A percentile compares a stretch with the other conserved stretches of the same genome.
phyloP scores from a whole-genome alignment of 306 rosid genomes.

The Trifolium pratense region DNA sequence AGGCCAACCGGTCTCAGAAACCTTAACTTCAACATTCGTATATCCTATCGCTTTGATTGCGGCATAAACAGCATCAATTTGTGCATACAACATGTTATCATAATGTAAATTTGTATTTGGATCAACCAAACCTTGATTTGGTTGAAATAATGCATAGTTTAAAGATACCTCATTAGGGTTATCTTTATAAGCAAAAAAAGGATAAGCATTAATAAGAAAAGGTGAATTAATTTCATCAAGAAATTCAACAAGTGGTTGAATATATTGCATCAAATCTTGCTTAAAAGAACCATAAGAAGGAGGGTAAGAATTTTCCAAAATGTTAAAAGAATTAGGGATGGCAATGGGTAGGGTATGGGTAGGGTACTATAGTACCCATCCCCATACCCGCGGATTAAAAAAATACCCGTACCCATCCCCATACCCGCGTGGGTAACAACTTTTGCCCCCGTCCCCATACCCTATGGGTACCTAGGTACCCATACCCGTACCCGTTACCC shows the following conservation, averaged over 20 bases:
- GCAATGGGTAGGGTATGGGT: too few species aligned
- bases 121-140: conserved; percentile 71
- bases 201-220: conserved; percentile 77
- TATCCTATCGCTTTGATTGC: conserved; percentile 79
- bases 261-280: conserved; percentile 53
- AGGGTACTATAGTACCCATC: too few species aligned
- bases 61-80: conserved; percentile 79
- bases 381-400: too few species aligned
- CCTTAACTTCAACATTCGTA: conserved; percentile 60
- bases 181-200: conserved; percentile 78
- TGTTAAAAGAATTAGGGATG: conserved; percentile 67
- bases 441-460: too few species aligned
- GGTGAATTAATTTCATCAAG: conserved; percentile 67
- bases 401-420: too few species aligned
- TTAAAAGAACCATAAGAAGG: conserved; percentile 72
- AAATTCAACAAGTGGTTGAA: conserved; percentile 66
- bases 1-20: conserved; percentile 97
- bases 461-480: too few species aligned
- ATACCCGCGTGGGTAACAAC: too few species aligned
- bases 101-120: conserved; percentile 71
- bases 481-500: too few species aligned
- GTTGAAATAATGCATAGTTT: conserved; percentile 72
- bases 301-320: conserved; percentile 63
- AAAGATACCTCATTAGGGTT: conserved; percentile 59
- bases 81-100: conserved; percentile 91